A percentile compares a stretch with the other conserved stretches of the same genome.
These are phyloP conservation scores for Dissophora globulifera DNA, from an alignment of 192 early-diverging fungal species.

Conservation along the genomic window DNA sequence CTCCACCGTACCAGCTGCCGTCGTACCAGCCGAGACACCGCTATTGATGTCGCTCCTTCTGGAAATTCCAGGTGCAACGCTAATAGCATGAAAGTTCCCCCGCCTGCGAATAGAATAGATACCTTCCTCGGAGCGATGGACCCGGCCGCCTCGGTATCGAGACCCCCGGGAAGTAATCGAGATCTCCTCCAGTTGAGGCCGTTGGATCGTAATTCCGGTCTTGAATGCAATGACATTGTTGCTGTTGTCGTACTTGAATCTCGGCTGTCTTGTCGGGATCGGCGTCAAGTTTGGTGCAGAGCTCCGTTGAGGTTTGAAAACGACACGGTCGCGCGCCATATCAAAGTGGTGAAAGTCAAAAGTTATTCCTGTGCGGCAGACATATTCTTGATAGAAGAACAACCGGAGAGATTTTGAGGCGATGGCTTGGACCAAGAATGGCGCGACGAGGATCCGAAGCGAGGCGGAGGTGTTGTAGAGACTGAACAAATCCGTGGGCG, in stretches of 20 bases:
- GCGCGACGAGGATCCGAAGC: slow-evolving; percentile 9
- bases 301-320: slow-evolving; percentile 18
- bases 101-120: slow-evolving; percentile 16
- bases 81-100: too few species aligned
- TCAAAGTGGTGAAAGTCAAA: slow-evolving; percentile 49
- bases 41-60: too few species aligned
- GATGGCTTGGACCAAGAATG: slow-evolving; percentile 23
- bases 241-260: too few species aligned
- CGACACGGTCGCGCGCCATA: slow-evolving; percentile 18
- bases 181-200: slow-evolving; percentile 40
- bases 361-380: slow-evolving; percentile 30
- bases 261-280: too few species aligned
- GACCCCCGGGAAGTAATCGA: slow-evolving; percentile 10
- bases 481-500: slow-evolving; percentile 16
- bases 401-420: slow-evolving; percentile 28
- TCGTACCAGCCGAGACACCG: too few species aligned
- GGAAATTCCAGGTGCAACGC: too few species aligned
- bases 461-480: slow-evolving; percentile 38
- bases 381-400: slow-evolving; percentile 45
- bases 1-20: too few species aligned
- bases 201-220: slow-evolving; percentile 25
- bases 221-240: slow-evolving; percentile 19
- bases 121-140: slow-evolving; percentile 2
- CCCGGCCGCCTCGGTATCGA: not conserved
- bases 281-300: too few species aligned